Evolutionary conservation across 805 yeast genomes (phyloP).

Genomic region (Candida berthetii): DNA sequence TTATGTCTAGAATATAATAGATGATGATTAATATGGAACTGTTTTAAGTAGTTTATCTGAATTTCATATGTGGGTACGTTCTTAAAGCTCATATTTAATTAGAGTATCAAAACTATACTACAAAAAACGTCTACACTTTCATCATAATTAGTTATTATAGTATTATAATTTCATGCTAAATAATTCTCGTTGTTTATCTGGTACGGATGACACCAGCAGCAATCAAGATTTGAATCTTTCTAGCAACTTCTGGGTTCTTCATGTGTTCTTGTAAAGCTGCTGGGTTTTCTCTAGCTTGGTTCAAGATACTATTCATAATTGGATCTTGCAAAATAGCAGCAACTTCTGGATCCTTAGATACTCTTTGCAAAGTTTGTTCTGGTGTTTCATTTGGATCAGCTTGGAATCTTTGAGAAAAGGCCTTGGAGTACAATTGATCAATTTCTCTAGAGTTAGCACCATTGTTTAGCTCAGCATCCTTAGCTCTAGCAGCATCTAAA

Average conservation of each 20-base stretch:
- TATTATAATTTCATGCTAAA: no score
- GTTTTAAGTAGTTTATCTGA: no score
- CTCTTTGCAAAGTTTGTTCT: slow-evolving; percentile 90
- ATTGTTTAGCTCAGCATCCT: slow-evolving; percentile 59
- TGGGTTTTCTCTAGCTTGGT: slow-evolving; percentile 92
- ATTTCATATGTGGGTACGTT: no score
- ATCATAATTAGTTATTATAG: no score
- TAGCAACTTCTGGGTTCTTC: slow-evolving; percentile 90
- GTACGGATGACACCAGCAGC: slow-evolving; percentile 98
- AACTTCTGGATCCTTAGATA: slow-evolving; percentile 90
- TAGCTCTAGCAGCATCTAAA: slow-evolving; percentile 67
- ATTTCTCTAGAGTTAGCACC: slow-evolving; percentile 68
- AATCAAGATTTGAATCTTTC: slow-evolving; percentile 81
- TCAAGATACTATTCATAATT: slow-evolving; percentile 90
- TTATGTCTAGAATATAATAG: no score
- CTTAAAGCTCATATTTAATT: no score
- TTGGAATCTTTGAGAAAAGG: slow-evolving; percentile 72
- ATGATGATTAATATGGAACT: no score
- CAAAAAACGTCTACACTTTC: no score
- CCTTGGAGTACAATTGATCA: slow-evolving; percentile 75
- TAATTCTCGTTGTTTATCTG: slow-evolving; percentile 38
- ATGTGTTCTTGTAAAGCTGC: slow-evolving; percentile 96
- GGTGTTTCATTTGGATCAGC: slow-evolving; percentile 78
- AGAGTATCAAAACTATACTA: no score
- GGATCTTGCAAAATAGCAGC: slow-evolving; percentile 87